These are phyloP conservation scores for Bidens hawaiensis DNA, from an alignment of 140 eudicot genomes.

Conservation along the genomic window DNA sequence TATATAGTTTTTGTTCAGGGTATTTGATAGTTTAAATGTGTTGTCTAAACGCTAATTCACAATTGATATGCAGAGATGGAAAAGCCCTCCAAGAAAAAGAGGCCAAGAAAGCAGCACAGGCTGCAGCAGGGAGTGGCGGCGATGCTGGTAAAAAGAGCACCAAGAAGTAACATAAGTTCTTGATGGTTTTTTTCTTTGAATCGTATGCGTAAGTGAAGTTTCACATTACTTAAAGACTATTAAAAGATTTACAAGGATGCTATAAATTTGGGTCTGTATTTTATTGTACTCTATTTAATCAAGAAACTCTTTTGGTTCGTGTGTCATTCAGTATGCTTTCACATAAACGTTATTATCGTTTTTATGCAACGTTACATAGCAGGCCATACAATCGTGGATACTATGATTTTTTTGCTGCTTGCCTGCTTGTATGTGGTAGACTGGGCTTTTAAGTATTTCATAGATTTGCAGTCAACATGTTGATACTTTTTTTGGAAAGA, in stretches of 20 bases:
- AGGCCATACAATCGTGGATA: background rate
- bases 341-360: background rate
- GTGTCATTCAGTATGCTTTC: background rate
- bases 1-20: background rate
- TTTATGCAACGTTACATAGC: background rate
- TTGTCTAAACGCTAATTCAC: background rate
- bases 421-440: no score
- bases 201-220: slow-evolving; percentile 14
- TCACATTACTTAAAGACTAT: slow-evolving; percentile 5
- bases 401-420: background rate
- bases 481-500: no score
- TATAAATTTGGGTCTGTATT: slow-evolving; percentile 21
- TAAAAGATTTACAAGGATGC: slow-evolving; percentile 8
- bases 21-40: background rate
- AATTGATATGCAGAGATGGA: slow-evolving; percentile 53
- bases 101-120: slow-evolving; percentile 75
- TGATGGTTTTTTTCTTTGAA: slow-evolving; percentile 6
- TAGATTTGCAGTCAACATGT: no score
- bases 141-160: slow-evolving; percentile 58
- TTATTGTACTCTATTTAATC: background rate
- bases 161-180: slow-evolving; percentile 42
- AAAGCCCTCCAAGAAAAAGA: slow-evolving; percentile 88
- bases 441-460: no score
- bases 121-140: slow-evolving; percentile 50
- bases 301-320: background rate